Evolutionary conservation across 2,329 filamentous ascomycete species (phyloP), one percentile per base, ranked within the genome.

Genomic region (Diaporthe helianthi): DNA sequence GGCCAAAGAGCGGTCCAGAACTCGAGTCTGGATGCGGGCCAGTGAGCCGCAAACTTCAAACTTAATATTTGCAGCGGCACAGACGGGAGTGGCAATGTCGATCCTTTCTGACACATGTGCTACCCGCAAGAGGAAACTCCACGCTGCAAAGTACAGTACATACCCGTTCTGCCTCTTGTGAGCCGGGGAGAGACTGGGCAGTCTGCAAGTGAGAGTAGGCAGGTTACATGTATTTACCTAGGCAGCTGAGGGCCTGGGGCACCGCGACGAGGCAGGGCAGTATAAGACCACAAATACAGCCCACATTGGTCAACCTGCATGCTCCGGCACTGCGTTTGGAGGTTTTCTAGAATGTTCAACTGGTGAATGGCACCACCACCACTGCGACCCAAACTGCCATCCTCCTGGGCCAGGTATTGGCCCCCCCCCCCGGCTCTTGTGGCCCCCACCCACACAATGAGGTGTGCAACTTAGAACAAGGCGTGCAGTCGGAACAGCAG

Each of bases 1-100:
- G 26, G 24, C 17, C 22, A 17, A 38, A 38, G 36, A 38, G 58
- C 29, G 58, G 58, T 63, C 58, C 58, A 63, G 58, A 63, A 49
- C 58, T 13, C 15, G 17, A 36, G 26, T 17, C 41, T 49, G 26
- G 3, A n/a, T 15, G 29, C 58, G 58, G 58, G n/a, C 58, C 41
- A 63, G 58, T 63, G 58, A 63, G 58, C 58, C 58, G 58, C 58
- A 63, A 36, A 63, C 26, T 22, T 49, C 44, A 49, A 63, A 47
- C 29, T 49, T 36, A 22, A 61, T 47, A 47, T 47, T 33, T 46
- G 58, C 41, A 47, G 58, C 58, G 58, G 58, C 26, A 24, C 33
- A 33, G 58, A 63, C 58, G 58, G 58, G 58, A 63, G 58, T 63
- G 58, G 58, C 58, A 46, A 63, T 36, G 58, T 49, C 58, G 58